phyloP scores from a whole-genome alignment of 495 filamentous ascomycete genomes.

The Neurospora terricola region DNA sequence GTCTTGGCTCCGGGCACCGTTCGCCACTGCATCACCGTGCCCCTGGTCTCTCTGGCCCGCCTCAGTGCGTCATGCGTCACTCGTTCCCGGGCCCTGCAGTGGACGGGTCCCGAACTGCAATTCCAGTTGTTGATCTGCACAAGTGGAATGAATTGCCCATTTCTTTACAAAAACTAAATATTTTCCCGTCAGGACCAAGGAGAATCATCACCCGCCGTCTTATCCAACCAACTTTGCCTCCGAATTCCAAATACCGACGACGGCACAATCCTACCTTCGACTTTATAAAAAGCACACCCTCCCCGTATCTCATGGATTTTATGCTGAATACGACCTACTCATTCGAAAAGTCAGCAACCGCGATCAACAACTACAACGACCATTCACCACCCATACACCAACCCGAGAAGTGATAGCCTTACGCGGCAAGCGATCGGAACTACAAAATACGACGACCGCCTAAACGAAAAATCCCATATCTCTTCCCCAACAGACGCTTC shows the following conservation, averaged over 20 bases:
- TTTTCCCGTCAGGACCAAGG: neutral
- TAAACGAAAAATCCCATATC: neutral
- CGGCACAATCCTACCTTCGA: neutral
- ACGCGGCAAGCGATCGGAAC: neutral
- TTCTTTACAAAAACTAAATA: neutral
- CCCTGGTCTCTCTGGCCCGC: neutral
- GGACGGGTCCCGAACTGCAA: neutral
- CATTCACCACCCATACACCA: slow-evolving; percentile 13
- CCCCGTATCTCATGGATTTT: slow-evolving; percentile 16
- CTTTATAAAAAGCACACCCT: neutral
- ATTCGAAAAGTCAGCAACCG: neutral
- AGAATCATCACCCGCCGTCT: neutral
- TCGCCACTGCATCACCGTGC: neutral
- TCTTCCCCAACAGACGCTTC: neutral
- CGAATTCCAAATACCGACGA: neutral
- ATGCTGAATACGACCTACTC: neutral
- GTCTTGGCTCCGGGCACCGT: neutral
- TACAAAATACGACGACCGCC: slow-evolving; percentile 8
- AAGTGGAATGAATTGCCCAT: neutral
- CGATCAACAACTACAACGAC: slow-evolving; percentile 1
- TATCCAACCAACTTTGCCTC: neutral
- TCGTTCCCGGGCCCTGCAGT: neutral
- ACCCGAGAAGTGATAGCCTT: slow-evolving; percentile 1
- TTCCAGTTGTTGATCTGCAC: neutral
- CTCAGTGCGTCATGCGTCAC: neutral